Evolutionary conservation across 1,284 basidiomycete genomes (phyloP).

Genomic region (Marasmius oreades): DNA sequence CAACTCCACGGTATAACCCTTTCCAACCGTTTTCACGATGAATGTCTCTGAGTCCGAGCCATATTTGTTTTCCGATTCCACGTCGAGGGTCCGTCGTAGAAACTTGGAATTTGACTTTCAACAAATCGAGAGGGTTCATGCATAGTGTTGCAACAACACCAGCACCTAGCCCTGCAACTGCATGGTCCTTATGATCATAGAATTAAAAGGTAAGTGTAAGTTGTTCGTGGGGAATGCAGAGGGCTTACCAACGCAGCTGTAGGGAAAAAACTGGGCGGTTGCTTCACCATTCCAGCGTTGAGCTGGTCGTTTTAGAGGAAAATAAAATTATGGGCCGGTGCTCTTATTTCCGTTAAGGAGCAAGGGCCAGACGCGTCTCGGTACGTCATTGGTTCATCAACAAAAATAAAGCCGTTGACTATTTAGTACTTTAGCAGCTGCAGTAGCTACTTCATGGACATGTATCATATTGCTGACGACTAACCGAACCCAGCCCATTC

Average conservation of each 20-base stretch:
- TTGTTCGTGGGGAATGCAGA: slow-evolving; percentile 6
- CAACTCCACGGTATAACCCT: slow-evolving; percentile 89
- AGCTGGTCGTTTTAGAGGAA: neutral
- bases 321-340: no score
- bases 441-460: no score
- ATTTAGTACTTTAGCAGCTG: no score
- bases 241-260: slow-evolving; percentile 59
- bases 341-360: no score
- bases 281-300: slow-evolving; percentile 24
- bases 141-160: slow-evolving; percentile 91
- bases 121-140: slow-evolving; percentile 97
- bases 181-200: slow-evolving; percentile 71
- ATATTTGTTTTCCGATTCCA: slow-evolving; percentile 77
- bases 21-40: slow-evolving; percentile 74
- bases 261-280: slow-evolving; percentile 68
- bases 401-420: no score
- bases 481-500: slow-evolving; percentile 93
- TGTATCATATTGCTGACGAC: slow-evolving; percentile 12
- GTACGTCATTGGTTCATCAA: neutral
- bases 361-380: neutral
- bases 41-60: slow-evolving; percentile 71
- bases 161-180: slow-evolving; percentile 89
- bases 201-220: slow-evolving; percentile 3
- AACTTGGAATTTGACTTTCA: slow-evolving; percentile 97
- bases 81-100: slow-evolving; percentile 62